Conservation (phyloP, 2,329 filamentous ascomycete genomes). For the Pestalotiopsis sp. region DNA sequence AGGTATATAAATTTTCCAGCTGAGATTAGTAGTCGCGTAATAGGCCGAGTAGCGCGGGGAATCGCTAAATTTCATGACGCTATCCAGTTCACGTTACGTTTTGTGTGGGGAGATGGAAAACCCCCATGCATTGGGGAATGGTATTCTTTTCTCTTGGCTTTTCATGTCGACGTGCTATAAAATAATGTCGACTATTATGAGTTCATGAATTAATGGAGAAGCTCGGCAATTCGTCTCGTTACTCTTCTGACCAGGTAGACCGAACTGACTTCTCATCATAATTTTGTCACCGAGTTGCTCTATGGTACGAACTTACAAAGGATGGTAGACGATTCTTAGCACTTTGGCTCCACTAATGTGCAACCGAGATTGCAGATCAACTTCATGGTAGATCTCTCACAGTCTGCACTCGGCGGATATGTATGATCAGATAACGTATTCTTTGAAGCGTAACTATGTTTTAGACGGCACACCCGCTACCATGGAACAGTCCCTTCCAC, state of each 20-base stretch:
- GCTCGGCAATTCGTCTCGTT: no score
- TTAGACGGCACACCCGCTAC: not conserved
- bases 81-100: constrained; percentile 7
- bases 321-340: no score
- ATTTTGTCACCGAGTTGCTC: no score
- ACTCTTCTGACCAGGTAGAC: no score
- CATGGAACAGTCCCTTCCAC: constrained; percentile 5
- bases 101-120: not conserved
- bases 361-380: not conserved
- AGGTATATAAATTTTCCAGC: not conserved
- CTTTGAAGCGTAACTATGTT: not conserved
- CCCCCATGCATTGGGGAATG: not conserved
- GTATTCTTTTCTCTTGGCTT: not conserved
- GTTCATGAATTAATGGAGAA: no score
- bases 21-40: not conserved
- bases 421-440: not conserved
- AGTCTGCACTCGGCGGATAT: not conserved
- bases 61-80: not conserved
- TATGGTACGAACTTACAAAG: no score
- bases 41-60: constrained; percentile 6
- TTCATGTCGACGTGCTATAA: not conserved
- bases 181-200: no score
- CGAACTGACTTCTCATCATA: no score
- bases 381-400: not conserved
- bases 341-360: not conserved